A percentile compares a stretch with the other conserved stretches of the same genome.
Conservation (phyloP, 495 filamentous ascomycete species). For the Hypoxylon lienhwacheense region DNA sequence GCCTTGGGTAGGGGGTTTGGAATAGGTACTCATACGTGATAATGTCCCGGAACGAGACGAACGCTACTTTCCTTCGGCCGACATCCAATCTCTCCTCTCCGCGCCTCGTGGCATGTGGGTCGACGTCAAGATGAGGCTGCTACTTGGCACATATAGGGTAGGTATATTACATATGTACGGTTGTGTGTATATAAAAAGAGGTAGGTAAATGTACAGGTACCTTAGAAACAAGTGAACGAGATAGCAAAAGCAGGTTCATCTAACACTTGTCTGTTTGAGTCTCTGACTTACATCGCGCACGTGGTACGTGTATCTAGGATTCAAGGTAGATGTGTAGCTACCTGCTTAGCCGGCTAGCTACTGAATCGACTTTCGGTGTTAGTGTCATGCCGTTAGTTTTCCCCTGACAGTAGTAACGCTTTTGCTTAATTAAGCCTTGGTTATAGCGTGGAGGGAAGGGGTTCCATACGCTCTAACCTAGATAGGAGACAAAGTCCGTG, state of each 20-base stretch:
- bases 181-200: neutral
- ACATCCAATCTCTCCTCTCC: neutral
- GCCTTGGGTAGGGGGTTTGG: neutral
- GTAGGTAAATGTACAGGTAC: no score
- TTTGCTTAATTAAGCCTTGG: neutral
- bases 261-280: no score
- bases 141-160: neutral
- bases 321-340: neutral
- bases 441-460: constrained; percentile 5
- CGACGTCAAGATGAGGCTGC: neutral
- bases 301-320: no score
- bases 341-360: neutral
- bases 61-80: neutral
- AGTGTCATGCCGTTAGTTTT: constrained; percentile 4
- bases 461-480: neutral
- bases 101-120: constrained; percentile 8
- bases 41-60: constrained; percentile 1
- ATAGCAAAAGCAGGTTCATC: no score
- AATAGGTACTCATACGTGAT: neutral
- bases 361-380: neutral
- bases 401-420: neutral
- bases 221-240: no score
- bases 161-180: neutral
- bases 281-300: no score
- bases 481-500: neutral